Percentiles rank a stretch among this genome's conserved stretches.
Evolutionary conservation across 345 rosid species (phyloP).

Genomic region (Chamaenerion angustifolium): DNA sequence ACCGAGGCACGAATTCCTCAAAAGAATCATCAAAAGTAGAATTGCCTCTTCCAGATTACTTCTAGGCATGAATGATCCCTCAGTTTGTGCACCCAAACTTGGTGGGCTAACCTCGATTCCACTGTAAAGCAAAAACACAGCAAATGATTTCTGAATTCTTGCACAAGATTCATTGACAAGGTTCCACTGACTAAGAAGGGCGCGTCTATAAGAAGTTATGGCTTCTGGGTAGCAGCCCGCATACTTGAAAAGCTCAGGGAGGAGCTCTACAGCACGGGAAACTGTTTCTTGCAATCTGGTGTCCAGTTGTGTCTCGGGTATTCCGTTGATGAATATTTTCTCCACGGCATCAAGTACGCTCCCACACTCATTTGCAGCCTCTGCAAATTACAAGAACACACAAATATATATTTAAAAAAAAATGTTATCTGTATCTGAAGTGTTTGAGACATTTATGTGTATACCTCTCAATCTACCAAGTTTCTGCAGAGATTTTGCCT

Average conservation of each 20-base stretch:
- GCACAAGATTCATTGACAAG: slow-evolving; percentile 60
- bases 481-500: slow-evolving; percentile 88
- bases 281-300: slow-evolving; percentile 62
- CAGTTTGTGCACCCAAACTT: slow-evolving; percentile 59
- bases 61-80: slow-evolving; percentile 70
- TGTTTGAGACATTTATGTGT: background rate
- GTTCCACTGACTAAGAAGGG: slow-evolving; percentile 84
- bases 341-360: slow-evolving; percentile 84
- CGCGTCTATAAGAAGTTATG: slow-evolving; percentile 62
- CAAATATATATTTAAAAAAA: background rate
- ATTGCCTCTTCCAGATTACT: slow-evolving; percentile 87
- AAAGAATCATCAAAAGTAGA: slow-evolving; percentile 71
- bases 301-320: slow-evolving; percentile 73
- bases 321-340: slow-evolving; percentile 68
- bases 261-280: slow-evolving; percentile 79
- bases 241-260: slow-evolving; percentile 73
- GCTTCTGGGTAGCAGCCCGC: slow-evolving; percentile 62
- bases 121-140: slow-evolving; percentile 68
- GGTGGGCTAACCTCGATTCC: slow-evolving; percentile 79
- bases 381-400: slow-evolving; percentile 24
- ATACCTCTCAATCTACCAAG: slow-evolving; percentile 68
- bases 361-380: slow-evolving; percentile 76
- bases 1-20: slow-evolving; percentile 51
- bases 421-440: too few relatives aligned
- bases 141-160: slow-evolving; percentile 76